Conservation (phyloP, 139 green algal species). For the Edaphochlamys debaryana region DNA sequence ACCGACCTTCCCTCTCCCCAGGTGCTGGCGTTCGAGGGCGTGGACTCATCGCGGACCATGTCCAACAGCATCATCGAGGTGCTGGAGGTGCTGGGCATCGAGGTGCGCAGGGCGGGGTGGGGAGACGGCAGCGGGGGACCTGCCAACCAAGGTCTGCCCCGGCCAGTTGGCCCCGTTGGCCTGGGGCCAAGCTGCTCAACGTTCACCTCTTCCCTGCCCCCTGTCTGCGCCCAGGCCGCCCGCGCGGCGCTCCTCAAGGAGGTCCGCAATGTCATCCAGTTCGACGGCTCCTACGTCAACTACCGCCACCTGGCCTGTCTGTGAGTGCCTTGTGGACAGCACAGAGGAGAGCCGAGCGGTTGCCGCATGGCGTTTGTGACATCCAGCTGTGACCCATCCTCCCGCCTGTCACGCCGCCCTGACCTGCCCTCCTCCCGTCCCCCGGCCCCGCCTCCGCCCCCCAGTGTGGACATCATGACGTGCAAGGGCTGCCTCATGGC, state of each 20-base stretch:
- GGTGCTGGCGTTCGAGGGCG: slow-evolving; percentile 90
- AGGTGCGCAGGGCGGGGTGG: slow-evolving; percentile 72
- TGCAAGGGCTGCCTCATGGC: slow-evolving; percentile 96
- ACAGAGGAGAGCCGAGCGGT: neutral
- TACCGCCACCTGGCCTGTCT: slow-evolving; percentile 96
- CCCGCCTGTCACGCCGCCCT: too few species aligned
- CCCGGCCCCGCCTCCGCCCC: too few species aligned
- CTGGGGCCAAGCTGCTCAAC: too few species aligned
- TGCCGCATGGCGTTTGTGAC: slow-evolving; percentile 76
- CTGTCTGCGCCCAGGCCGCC: slow-evolving; percentile 16
- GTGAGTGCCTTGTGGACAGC: slow-evolving; percentile 52
- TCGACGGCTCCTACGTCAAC: slow-evolving; percentile 98
- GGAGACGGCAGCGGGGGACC: neutral
- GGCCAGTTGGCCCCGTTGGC: too few species aligned
- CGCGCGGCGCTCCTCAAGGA: slow-evolving; percentile 64
- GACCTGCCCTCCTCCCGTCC: too few species aligned
- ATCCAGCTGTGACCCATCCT: neutral
- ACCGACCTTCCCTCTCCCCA: too few species aligned
- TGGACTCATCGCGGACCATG: slow-evolving; percentile 91
- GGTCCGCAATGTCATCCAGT: slow-evolving; percentile 97
- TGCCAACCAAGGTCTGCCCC: too few species aligned
- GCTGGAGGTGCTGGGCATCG: slow-evolving; percentile 95
- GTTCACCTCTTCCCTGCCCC: too few species aligned
- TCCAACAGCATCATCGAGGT: slow-evolving; percentile 95
- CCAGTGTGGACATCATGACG: slow-evolving; percentile 83